Conservation (phyloP, 1,284 basidiomycete genomes). For the Cutaneotrichosporon daszewskae region DNA sequence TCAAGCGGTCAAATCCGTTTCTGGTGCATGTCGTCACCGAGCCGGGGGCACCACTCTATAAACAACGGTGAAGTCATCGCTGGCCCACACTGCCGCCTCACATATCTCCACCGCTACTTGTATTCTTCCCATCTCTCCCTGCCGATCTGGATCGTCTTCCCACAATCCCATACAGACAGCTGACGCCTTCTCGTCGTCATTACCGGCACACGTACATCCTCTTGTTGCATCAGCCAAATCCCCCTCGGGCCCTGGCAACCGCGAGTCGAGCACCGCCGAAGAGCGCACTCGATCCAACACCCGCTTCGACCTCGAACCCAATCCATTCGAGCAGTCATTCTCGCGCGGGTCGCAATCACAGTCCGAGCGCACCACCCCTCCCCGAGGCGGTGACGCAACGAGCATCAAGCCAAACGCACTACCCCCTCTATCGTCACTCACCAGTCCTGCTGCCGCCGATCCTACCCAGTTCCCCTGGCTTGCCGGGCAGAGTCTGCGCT, state of each 20-base stretch:
- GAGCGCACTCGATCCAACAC: no score
- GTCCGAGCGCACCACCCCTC: constrained; percentile 47
- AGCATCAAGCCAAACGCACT: constrained; percentile 54
- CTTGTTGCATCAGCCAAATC: constrained; percentile 14
- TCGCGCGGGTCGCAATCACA: constrained; percentile 54
- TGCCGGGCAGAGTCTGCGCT: constrained; percentile 62
- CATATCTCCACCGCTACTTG: neutral
- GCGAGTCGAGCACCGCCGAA: constrained; percentile 4
- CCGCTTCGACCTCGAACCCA: constrained; percentile 66
- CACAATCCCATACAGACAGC: neutral
- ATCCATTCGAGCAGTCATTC: constrained; percentile 95
- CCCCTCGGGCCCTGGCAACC: neutral
- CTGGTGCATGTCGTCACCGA: constrained; percentile 2
- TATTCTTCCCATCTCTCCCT: no score
- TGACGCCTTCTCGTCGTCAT: neutral
- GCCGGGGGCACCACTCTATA: no score
- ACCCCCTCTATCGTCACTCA: constrained; percentile 78
- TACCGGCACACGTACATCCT: no score
- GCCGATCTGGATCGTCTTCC: no score
- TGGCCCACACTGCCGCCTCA: neutral
- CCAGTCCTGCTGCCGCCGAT: constrained; percentile 66
- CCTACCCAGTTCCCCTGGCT: constrained; percentile 65
- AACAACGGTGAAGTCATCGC: neutral
- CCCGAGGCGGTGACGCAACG: constrained; percentile 46
- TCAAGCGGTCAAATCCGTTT: neutral